A percentile compares a stretch with the other conserved stretches of the same genome.
Evolutionary conservation across 2,329 filamentous ascomycete species (phyloP).

Genomic region (Botrytis pseudocinerea): DNA sequence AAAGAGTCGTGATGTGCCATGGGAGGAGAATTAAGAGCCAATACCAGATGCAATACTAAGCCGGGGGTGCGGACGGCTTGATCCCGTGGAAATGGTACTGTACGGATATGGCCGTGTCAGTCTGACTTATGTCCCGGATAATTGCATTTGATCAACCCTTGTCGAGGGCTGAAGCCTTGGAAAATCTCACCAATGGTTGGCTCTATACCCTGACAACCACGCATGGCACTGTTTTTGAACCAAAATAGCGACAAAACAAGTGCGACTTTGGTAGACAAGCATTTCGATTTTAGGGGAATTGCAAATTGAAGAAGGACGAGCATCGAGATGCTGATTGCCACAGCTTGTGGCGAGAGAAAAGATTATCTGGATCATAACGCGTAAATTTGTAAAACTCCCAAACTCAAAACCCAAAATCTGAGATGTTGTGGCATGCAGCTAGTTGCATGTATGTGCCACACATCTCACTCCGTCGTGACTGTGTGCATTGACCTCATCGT

Average conservation of each 20-base stretch:
- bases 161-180: constrained; percentile 14
- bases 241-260: constrained; percentile 7
- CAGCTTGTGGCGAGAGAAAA: neutral
- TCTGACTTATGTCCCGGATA: neutral
- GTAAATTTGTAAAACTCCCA: neutral
- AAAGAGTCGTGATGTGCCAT: constrained; percentile 1
- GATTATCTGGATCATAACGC: neutral
- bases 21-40: neutral
- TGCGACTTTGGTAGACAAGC: neutral
- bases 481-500: constrained; percentile 6
- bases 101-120: constrained; percentile 11
- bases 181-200: constrained; percentile 7
- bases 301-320: neutral
- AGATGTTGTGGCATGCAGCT: neutral
- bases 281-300: neutral
- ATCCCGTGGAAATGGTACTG: constrained; percentile 19
- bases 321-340: neutral
- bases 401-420: neutral
- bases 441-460: neutral
- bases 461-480: neutral
- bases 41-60: neutral
- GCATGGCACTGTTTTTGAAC: neutral
- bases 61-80: constrained; percentile 10
- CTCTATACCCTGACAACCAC: constrained; percentile 3
- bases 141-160: constrained; percentile 13